Evolutionary conservation across 2,329 filamentous ascomycete species (phyloP).

Genomic region (Penicillium fuscoglaucum): DNA sequence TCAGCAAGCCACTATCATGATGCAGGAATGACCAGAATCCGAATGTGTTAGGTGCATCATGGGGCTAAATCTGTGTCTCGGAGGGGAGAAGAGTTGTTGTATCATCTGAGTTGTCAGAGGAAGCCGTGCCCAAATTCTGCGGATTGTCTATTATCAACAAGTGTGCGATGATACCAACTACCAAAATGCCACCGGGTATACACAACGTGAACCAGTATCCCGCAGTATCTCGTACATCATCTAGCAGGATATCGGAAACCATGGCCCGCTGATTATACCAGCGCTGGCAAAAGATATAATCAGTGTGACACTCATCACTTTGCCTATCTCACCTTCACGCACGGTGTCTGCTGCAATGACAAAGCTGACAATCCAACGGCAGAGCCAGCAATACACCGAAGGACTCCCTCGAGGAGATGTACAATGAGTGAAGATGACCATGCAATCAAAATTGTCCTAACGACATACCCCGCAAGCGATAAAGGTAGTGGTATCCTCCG

Average conservation of each 20-base stretch:
- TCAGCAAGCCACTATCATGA: neutral
- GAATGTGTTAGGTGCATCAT: neutral
- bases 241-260: slow-evolving; percentile 21
- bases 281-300: slow-evolving; percentile 14
- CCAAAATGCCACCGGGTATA: slow-evolving; percentile 17
- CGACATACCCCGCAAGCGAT: no score
- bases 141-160: slow-evolving; percentile 28
- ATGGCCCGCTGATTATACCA: slow-evolving; percentile 20
- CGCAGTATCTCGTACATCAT: slow-evolving; percentile 19
- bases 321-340: slow-evolving; percentile 21
- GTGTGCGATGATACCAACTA: slow-evolving; percentile 27
- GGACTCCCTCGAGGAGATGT: no score
- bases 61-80: neutral
- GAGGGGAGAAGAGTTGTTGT: neutral
- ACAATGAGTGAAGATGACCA: no score
- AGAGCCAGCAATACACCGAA: no score
- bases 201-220: slow-evolving; percentile 31
- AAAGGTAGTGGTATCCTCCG: no score
- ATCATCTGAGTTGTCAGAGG: neutral
- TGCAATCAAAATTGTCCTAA: no score
- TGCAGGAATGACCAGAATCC: slow-evolving; percentile 18
- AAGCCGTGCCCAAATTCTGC: neutral
- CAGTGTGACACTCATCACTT: slow-evolving; percentile 14
- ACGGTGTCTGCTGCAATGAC: slow-evolving; percentile 24
- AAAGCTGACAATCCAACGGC: slow-evolving; percentile 15